Conservation (phyloP, 169 alveolate genomes). For the Plasmodium vinckei region DNA sequence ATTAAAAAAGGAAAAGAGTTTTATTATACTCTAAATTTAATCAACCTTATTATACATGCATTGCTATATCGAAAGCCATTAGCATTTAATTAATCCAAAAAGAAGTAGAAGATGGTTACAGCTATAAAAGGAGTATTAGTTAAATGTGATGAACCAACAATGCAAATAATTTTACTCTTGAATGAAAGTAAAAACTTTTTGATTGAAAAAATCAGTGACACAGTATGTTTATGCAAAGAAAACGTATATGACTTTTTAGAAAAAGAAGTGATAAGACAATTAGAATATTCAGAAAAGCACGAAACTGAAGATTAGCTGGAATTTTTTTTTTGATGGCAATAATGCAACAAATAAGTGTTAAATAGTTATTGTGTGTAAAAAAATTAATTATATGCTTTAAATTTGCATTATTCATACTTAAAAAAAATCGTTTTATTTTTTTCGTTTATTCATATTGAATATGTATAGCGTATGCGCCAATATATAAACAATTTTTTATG, state of each 20-base stretch:
- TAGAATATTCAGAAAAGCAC: slow-evolving; percentile 72
- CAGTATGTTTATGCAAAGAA: slow-evolving; percentile 86
- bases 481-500: no score
- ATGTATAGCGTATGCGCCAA: no score
- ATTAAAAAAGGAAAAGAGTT: no score
- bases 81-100: neutral
- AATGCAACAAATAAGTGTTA: slow-evolving; percentile 61
- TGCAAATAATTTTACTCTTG: slow-evolving; percentile 84
- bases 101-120: slow-evolving; percentile 54
- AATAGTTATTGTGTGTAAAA: slow-evolving; percentile 6
- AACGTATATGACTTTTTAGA: slow-evolving; percentile 81
- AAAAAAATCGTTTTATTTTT: no score
- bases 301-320: slow-evolving; percentile 45
- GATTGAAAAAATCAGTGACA: slow-evolving; percentile 86
- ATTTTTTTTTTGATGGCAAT: slow-evolving; percentile 14
- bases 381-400: no score
- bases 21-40: no score
- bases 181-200: slow-evolving; percentile 84
- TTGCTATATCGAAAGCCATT: no score
- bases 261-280: slow-evolving; percentile 68
- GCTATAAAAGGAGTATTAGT: slow-evolving; percentile 77
- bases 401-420: no score
- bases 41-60: no score
- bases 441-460: no score
- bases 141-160: slow-evolving; percentile 85